phyloP scores from a whole-genome alignment of 768 basidiomycete genomes.

The Sporobolomyces phaffii region DNA sequence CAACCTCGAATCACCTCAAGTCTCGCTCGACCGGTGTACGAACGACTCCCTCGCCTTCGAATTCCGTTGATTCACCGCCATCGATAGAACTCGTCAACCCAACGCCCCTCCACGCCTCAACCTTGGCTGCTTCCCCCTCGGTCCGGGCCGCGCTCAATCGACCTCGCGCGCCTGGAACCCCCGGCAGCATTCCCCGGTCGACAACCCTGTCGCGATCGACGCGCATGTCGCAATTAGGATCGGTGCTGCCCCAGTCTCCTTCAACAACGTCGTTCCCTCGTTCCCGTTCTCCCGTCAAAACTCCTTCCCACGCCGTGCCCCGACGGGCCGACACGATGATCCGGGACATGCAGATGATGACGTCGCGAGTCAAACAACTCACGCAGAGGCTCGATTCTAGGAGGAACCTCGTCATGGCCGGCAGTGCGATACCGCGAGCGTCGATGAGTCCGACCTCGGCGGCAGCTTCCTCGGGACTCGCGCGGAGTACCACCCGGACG shows the following conservation, averaged over 20 bases:
- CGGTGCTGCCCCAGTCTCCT: conserved; percentile 8
- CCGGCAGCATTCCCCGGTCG: neutral
- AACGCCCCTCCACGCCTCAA: neutral
- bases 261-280: conserved; percentile 7
- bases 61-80: neutral
- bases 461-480: neutral
- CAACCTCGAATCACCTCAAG: neutral
- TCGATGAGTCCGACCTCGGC: conserved; percentile 17
- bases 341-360: conserved; percentile 34
- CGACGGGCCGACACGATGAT: conserved; percentile 20
- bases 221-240: conserved; percentile 16
- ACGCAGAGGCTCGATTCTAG: conserved; percentile 23
- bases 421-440: conserved; percentile 21
- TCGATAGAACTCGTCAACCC: conserved; percentile 16
- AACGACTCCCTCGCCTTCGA: neutral
- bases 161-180: neutral
- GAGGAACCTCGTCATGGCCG: conserved; percentile 25
- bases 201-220: conserved; percentile 29
- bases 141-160: neutral
- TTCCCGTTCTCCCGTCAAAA: conserved; percentile 5
- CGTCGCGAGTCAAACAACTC: conserved; percentile 17
- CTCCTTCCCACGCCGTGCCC: neutral
- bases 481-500: conserved; percentile 3
- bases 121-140: neutral
- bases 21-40: neutral